Conservation (phyloP, 2,329 filamentous ascomycete species). For the Colletotrichum siamense region DNA sequence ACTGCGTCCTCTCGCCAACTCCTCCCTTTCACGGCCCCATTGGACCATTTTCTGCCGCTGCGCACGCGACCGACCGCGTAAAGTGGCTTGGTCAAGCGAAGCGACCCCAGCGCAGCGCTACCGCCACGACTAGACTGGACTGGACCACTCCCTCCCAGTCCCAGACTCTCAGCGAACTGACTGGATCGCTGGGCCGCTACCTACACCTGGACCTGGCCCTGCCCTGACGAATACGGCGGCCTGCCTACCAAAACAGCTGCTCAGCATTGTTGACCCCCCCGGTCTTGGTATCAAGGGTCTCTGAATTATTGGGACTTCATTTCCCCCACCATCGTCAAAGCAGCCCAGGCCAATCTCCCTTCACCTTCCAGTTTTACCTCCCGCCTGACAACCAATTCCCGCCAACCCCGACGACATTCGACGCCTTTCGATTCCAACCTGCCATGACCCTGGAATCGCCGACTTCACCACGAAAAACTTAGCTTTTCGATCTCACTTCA, state of each 20-base stretch:
- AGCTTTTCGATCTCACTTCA: slow-evolving; percentile 2
- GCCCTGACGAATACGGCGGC: slow-evolving; percentile 15
- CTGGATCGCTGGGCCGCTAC: neutral
- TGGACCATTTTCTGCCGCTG: slow-evolving; percentile 2
- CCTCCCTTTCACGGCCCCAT: slow-evolving; percentile 3
- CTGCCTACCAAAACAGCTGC: slow-evolving; percentile 3
- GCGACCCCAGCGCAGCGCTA: slow-evolving; percentile 21
- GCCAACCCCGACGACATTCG: neutral
- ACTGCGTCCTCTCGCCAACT: neutral
- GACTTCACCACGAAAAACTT: neutral
- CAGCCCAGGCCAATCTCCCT: slow-evolving; percentile 19
- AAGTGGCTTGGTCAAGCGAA: slow-evolving; percentile 22
- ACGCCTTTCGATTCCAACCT: neutral
- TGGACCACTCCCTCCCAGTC: neutral
- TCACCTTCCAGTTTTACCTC: slow-evolving; percentile 4
- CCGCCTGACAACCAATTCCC: slow-evolving; percentile 12
- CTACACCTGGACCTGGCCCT: neutral
- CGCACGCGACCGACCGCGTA: slow-evolving; percentile 22
- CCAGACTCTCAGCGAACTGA: neutral
- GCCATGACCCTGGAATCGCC: slow-evolving; percentile 15
- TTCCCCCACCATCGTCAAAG: slow-evolving; percentile 25
- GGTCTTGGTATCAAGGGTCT: slow-evolving; percentile 23
- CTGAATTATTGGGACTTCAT: slow-evolving; percentile 24
- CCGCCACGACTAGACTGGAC: neutral
- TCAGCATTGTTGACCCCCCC: slow-evolving; percentile 17